Base-by-base conservation (phyloP, 208 protist genomes). In the Leishmania aethiopica region DNA sequence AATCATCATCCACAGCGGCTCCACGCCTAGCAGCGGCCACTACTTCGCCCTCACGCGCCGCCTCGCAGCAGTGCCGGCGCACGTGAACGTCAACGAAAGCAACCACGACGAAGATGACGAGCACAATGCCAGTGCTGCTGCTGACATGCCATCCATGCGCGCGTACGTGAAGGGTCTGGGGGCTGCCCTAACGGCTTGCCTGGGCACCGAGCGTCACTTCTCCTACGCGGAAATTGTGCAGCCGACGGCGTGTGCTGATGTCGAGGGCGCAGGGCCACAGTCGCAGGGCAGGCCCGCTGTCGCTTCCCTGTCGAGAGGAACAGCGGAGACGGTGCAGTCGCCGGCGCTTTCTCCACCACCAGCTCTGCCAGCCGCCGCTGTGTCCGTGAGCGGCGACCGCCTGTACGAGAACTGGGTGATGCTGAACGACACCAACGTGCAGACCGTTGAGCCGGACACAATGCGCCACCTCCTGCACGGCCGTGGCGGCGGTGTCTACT, bases 1-100 rank as follows among this genome's bases (percentile, higher is more conserved):
- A 1, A 86, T 96, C 32, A 82, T 96, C 45, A 78, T 96, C 19
- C 93, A 96, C 84, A 96, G 89, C 79, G 93, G 93, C 42, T 69
- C 81, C n/a, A 92, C 87, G 19, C 89, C 88, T 15, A 85, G 77
- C 69, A 92, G 88, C 69, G 93, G 93, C 22, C 90, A 94, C 69
- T 96, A 96, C 81, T 96, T 91, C 71, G 88, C 85, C 11, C 37
- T 96, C 25, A 66, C 49, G 11, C 55, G 81, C 42, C 10, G 51
- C 45, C 32, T 3, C 11, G 40, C 42, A 74, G 74, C 35, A 49
- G 51, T 62, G 17, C 11, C 47, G 45, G 57, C 51, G 35, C 17
- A 22, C 2, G 64, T 42, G 19, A 47, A 78, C 42, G 53, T 32
- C 45, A 40, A 55, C 17, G 42, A 37, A 1, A 51, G 5, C 25